Evolutionary conservation across 2,329 filamentous ascomycete genomes (phyloP), one percentile per base, ranked within the genome.

Genomic region (Exophiala sp.): DNA sequence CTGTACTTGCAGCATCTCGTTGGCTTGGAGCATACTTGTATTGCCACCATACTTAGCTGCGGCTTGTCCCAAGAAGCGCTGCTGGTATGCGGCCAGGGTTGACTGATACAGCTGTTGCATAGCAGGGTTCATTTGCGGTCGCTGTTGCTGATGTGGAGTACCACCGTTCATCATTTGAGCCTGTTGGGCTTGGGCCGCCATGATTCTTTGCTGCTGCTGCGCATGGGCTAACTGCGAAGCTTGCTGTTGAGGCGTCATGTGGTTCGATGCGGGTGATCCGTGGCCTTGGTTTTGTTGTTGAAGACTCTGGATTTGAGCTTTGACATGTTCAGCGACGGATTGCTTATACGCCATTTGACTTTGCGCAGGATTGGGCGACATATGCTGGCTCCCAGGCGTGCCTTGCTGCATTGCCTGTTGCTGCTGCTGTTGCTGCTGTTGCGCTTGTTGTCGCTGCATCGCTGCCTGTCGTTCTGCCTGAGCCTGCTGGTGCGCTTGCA

Each of bases 401-500:
- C 58, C 46, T 62, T 60, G 57, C 13, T 66, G 58, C 40, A 65
- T 42, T 13, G 43, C 62, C 9, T 66, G 62, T 30, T 50, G 46
- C 16, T 50, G 43, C 32, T 57, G 58, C 8, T 66, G 62, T 24
- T 50, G 46, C 13, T 50, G 43, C 24, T 57, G 58, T 50, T 66
- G 64, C 3, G 56, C 54, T 43, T 66, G 63, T 13, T 65, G 65
- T 24, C 66, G 61, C 18, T 60, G 58, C 19, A 62, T 50, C 14
- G 58, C 56, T 24, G 57, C 56, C 41, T 58, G 57, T 38, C 62
- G 59, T 24, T 65, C 62, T 23, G 65, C 63, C 39, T 63, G 62
- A 22, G 32, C 42, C 16, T 57, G 57, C 40, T 57, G 56, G 34
- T 60, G 56, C 16, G 59, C 59, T 45, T 55, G 60, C 27, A 61